Base-by-base conservation (phyloP, 208 protist species). In the Herpetomonas samuelpessoai region DNA sequence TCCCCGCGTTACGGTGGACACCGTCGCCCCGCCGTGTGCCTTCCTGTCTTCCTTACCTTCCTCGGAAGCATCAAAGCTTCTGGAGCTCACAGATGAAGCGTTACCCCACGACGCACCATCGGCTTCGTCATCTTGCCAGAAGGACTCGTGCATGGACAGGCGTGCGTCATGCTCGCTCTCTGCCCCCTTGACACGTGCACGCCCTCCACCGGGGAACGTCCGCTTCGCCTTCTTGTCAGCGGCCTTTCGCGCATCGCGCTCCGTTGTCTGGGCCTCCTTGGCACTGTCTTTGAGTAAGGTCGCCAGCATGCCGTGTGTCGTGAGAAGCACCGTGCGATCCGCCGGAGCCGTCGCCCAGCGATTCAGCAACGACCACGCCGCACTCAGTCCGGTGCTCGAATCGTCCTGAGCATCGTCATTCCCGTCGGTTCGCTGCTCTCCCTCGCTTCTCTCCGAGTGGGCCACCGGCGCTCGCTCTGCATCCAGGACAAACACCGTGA, bases 121-220 rank as follows among this genome's bases (percentile, higher is more conserved):
- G 25, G 22, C 50, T 31, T 30, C 16, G 7, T 63, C 58, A 55
- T 63, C 58, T 21, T 41, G 26, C 58, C 58, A 63, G 31, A 63
- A 63, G 18, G 58, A 55, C 41, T 63, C 58, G 31, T 27, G 58
- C 26, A 41, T 41, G 27, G 16, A 29, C 9, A 7, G 21, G 6
- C 29, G 51, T 10, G 7, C 22, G 9, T 35, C 27, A 18, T 38
- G 28, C 10, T 57, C 51, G n/a, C 51, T 12, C 51, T 14, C 21
- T 4, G 12, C 51, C 21, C 10, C 24, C 46, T 51, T 51, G 19
- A 45, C 12, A n/a, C 38, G 14, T 45, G 14, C 18, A n/a, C 18
- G 12, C 38, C 18, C 38, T 45, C n/a, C n/a, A n/a, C n/a, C n/a
- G n/a, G n/a, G n/a, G n/a, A n/a, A n/a, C n/a, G n/a, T n/a, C 46